A percentile compares a stretch with the other conserved stretches of the same genome.
Conservation (phyloP, 2,329 filamentous ascomycete genomes). For the Annulohypoxylon truncatum region DNA sequence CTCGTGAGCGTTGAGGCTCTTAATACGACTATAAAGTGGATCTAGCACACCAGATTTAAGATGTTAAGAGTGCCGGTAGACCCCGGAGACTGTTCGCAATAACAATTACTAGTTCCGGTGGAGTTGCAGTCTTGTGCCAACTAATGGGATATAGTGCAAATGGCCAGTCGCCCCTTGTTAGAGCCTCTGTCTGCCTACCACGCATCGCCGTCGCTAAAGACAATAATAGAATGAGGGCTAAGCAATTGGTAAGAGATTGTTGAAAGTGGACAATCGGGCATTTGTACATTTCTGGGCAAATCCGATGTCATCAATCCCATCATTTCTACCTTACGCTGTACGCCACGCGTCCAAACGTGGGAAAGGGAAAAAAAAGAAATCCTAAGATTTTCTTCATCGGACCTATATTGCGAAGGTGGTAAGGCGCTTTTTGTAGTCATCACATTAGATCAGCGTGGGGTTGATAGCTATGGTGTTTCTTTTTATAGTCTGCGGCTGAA, state of each 20-base stretch:
- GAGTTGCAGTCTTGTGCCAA: too few relatives aligned
- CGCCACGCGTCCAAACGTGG: background rate
- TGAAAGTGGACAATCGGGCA: background rate
- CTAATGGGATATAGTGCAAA: background rate
- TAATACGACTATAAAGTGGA: too few relatives aligned
- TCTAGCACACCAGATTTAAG: too few relatives aligned
- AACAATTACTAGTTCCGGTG: too few relatives aligned
- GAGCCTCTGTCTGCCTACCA: background rate
- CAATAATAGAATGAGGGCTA: background rate
- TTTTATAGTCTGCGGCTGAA: slow-evolving; percentile 36
- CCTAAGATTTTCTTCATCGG: background rate
- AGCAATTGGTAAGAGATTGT: background rate
- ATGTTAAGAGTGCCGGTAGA: too few relatives aligned
- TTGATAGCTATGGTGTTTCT: slow-evolving; percentile 16
- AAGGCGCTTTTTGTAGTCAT: background rate
- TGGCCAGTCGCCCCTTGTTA: background rate
- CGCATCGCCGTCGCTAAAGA: background rate
- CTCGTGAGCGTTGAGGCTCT: too few relatives aligned
- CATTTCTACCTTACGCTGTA: background rate
- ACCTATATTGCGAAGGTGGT: background rate
- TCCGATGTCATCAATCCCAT: background rate
- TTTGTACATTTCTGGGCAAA: background rate
- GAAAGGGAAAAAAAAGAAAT: background rate
- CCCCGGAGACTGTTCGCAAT: too few relatives aligned
- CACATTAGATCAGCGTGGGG: slow-evolving; percentile 2